Percentiles rank a stretch among this genome's conserved stretches.
Conservation (phyloP, 139 green algal genomes). For the Pseudopediastrum boryanum region DNA sequence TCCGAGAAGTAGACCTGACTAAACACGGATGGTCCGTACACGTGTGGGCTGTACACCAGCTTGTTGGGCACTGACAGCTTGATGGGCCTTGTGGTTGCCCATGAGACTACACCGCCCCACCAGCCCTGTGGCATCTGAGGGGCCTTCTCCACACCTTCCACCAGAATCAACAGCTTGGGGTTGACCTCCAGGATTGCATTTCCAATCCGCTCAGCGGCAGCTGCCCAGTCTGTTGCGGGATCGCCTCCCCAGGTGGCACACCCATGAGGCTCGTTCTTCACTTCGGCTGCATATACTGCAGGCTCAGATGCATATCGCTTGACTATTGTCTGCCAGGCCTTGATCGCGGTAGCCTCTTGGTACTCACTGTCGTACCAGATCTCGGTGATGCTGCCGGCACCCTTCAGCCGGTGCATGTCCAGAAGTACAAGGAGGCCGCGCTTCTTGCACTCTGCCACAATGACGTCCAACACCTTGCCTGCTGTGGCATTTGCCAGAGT, state of each 20-base stretch:
- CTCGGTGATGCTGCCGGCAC: constrained; percentile 35
- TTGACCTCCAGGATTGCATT: constrained; percentile 27
- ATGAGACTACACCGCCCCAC: no score
- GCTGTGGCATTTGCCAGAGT: constrained; percentile 22
- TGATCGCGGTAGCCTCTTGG: constrained; percentile 20
- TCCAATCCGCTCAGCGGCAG: constrained; percentile 39
- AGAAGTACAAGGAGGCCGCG: constrained; percentile 44
- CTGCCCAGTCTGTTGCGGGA: constrained; percentile 32
- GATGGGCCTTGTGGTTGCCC: no score
- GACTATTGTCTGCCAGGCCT: constrained; percentile 31
- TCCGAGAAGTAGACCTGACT: constrained; percentile 32
- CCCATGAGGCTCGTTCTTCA: constrained; percentile 52
- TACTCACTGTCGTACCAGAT: constrained; percentile 36
- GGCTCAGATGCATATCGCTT: constrained; percentile 9
- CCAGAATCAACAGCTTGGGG: constrained; percentile 45
- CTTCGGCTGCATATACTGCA: constrained; percentile 30
- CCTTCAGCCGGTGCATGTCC: constrained; percentile 44
- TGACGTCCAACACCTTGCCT: constrained; percentile 34
- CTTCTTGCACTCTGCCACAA: constrained; percentile 32
- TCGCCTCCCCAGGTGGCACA: constrained; percentile 39
- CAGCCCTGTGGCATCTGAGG: constrained; percentile 21
- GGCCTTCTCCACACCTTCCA: constrained; percentile 42
- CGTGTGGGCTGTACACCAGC: constrained; percentile 47
- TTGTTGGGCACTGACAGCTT: constrained; percentile 13
- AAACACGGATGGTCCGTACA: constrained; percentile 44